Evolutionary conservation across 2,329 filamentous ascomycete species (phyloP).

Genomic region (Cordyceps militaris): DNA sequence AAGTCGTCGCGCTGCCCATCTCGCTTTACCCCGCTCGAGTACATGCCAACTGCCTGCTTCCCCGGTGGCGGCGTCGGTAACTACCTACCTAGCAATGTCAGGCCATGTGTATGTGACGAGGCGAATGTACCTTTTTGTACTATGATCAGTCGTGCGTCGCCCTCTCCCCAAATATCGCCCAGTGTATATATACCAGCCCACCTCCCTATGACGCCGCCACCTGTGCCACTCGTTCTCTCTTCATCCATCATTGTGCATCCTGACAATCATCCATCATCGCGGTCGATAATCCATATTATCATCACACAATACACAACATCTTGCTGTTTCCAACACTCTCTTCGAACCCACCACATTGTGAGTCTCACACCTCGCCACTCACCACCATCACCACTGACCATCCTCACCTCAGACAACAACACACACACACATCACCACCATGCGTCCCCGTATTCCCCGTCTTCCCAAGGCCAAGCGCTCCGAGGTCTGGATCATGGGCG

Average conservation of each 20-base stretch:
- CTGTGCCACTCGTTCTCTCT: not conserved
- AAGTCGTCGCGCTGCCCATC: not conserved
- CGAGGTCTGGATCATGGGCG: slow-evolving; percentile 47
- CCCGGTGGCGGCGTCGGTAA: not conserved
- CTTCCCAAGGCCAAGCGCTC: slow-evolving; percentile 42
- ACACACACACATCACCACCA: slow-evolving; percentile 26
- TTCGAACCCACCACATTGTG: not conserved
- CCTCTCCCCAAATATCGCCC: not conserved
- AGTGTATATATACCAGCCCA: slow-evolving; percentile 3
- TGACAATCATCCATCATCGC: not conserved
- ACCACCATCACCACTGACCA: not conserved
- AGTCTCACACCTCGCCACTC: not conserved
- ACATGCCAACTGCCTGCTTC: not conserved
- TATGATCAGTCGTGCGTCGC: not conserved
- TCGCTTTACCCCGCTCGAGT: slow-evolving; percentile 6
- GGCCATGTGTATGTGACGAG: not conserved
- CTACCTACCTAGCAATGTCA: not conserved
- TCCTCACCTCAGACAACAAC: not conserved
- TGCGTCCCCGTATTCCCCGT: slow-evolving; percentile 40
- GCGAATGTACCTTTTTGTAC: slow-evolving; percentile 8
- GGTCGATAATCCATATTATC: not conserved
- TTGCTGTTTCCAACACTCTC: not conserved
- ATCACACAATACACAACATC: not conserved
- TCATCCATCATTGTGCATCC: not conserved
- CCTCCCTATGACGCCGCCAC: not conserved